Conservation (phyloP, 2,329 filamentous ascomycete species). For the Talaromyces sp. region DNA sequence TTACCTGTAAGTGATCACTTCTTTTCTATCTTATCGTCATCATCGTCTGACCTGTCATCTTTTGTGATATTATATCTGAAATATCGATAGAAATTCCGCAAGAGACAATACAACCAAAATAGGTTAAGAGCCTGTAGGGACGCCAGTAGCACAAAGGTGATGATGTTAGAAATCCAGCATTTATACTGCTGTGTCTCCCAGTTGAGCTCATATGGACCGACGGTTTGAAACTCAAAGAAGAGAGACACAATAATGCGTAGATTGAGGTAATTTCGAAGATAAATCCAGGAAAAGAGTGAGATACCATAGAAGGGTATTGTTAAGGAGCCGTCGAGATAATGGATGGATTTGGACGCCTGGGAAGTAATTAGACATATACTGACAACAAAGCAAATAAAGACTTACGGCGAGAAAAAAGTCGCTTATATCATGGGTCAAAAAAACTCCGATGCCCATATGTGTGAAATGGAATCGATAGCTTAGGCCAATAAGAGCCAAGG, state of each 20-base stretch:
- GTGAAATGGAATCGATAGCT: constrained; percentile 12
- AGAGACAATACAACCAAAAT: constrained; percentile 11
- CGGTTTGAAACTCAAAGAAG: constrained; percentile 6
- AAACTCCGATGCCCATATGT: constrained; percentile 9
- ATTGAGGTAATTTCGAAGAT: constrained; percentile 10
- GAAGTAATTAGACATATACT: not conserved
- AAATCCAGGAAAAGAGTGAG: constrained; percentile 1
- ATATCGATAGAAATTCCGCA: constrained; percentile 6
- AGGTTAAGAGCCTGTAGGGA: constrained; percentile 8
- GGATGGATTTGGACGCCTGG: constrained; percentile 9
- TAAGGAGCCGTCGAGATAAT: constrained; percentile 1
- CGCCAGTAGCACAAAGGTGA: constrained; percentile 6
- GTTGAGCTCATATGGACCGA: constrained; percentile 8
- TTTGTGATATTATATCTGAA: constrained; percentile 2
- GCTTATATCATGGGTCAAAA: constrained; percentile 11
- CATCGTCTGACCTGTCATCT: constrained; percentile 11
- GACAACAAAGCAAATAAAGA: not conserved
- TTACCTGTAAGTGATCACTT: not conserved
- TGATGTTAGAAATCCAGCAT: constrained; percentile 11
- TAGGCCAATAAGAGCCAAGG: constrained; percentile 8
- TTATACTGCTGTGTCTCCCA: constrained; percentile 11
- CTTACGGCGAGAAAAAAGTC: constrained; percentile 11
- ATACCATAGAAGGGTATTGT: not conserved
- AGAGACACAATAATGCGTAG: constrained; percentile 6
- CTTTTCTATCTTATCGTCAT: not conserved